Evolutionary conservation across 2,329 filamentous ascomycete species (phyloP), one percentile per base, ranked within the genome.

Genomic region (Fusarium nodosum): DNA sequence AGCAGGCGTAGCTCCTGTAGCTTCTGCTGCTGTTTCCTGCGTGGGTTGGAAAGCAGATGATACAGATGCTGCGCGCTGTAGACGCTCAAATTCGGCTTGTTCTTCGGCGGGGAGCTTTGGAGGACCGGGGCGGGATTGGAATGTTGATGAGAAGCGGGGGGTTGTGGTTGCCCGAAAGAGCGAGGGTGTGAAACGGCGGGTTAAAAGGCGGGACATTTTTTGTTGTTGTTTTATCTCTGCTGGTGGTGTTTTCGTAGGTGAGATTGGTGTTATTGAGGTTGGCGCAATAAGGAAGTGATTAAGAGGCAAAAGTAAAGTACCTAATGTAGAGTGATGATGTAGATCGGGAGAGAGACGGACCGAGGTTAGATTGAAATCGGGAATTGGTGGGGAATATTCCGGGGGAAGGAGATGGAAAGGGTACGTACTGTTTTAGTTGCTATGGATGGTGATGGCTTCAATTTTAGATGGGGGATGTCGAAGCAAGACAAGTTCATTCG

Each of bases 21-120:
- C 18, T 5, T 33, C 20, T 6, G 20, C 22, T 12, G 44, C 22
- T 12, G 44, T 18, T 10, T 62, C 41, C 16, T 68, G 64, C 47
- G 78, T 75, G 66, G 79, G 69, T 70, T 82, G 77, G 71, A 83
- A 82, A 68, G 80, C 78, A 52, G 82, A 76, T 11, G 82, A 82
- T 7, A 82, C 82, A 66, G 83, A 77, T 60, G 86, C 87, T 34
- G 81, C 85, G 72, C 88, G 88, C 77, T 97, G 94, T 6, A 98
- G 90, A 42, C 90, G 87, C 81, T 97, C 94, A 79, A 96, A 97
- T 70, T 97, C 88, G 78, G 94, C 93, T 83, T 97, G 94, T 73
- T 97, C 91, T 79, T 93, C 90, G 74, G 93, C 90, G 9, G 95
- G 93, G 13, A 98, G 92, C 50, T 93, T 92, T 0, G 93, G 94